phyloP scores from a whole-genome alignment of 345 rosid species.

The Kandelia obovata region DNA sequence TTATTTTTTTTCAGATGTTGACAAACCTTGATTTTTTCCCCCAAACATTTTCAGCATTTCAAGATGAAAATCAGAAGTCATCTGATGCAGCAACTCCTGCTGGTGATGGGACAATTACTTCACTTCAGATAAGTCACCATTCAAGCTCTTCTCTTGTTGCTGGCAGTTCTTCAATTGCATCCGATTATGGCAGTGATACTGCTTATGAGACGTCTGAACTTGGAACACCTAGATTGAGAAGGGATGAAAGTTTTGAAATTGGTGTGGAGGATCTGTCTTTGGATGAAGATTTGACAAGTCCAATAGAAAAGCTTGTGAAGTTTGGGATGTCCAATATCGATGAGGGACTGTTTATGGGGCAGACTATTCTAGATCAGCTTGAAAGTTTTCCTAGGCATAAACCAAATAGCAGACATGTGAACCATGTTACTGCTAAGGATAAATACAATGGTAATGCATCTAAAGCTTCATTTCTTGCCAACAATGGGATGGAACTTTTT shows the following conservation, averaged over 20 bases:
- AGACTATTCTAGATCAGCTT: constrained; percentile 86
- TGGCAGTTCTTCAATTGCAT: constrained; percentile 67
- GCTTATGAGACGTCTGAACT: constrained; percentile 87
- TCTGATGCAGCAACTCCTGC: constrained; percentile 43
- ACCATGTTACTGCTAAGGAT: constrained; percentile 41
- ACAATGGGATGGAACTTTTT: constrained; percentile 56
- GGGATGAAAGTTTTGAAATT: constrained; percentile 64
- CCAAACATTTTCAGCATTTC: constrained; percentile 67
- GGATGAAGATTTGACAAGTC: constrained; percentile 77
- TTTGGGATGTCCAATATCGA: constrained; percentile 91
- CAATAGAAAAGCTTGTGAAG: constrained; percentile 79
- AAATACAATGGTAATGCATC: constrained; percentile 55
- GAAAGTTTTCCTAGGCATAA: constrained; percentile 79
- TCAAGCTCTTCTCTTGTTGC: constrained; percentile 50
- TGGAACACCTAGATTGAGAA: constrained; percentile 74
- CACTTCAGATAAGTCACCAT: constrained; percentile 43
- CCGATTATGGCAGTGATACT: constrained; percentile 95
- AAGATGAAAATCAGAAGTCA: constrained; percentile 56
- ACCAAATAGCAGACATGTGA: constrained; percentile 46
- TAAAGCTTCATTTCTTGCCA: constrained; percentile 39
- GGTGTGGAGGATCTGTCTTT: constrained; percentile 63
- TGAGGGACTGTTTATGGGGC: constrained; percentile 92
- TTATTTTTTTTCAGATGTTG: background rate
- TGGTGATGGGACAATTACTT: constrained; percentile 37
- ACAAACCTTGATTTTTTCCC: constrained; percentile 8